A percentile compares a stretch with the other conserved stretches of the same genome.
phyloP scores from a whole-genome alignment of 2,329 filamentous ascomycete species.

The Verticillium nubilum region DNA sequence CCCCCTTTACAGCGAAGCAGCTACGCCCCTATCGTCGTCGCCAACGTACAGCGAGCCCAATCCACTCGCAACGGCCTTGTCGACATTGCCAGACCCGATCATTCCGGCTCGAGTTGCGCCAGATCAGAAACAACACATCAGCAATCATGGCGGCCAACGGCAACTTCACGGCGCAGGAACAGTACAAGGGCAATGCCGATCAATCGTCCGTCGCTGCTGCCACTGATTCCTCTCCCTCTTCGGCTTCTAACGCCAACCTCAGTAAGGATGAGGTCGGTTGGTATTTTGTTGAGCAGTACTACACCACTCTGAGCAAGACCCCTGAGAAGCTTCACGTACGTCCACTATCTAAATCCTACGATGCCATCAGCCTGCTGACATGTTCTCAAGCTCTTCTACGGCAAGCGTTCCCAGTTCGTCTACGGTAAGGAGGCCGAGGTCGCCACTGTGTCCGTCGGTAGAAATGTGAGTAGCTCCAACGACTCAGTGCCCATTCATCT shows the following conservation, averaged over 20 bases:
- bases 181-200: slow-evolving; percentile 31
- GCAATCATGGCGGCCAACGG: slow-evolving; percentile 53
- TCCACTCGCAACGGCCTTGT: background rate
- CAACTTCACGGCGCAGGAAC: slow-evolving; percentile 40
- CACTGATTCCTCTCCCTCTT: slow-evolving; percentile 25
- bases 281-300: slow-evolving; percentile 99
- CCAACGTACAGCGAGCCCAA: background rate
- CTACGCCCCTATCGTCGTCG: background rate
- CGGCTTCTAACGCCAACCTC: slow-evolving; percentile 39
- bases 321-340: slow-evolving; percentile 85
- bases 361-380: slow-evolving; percentile 1
- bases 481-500: slow-evolving; percentile 6
- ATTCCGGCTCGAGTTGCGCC: background rate
- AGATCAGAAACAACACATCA: slow-evolving; percentile 3
- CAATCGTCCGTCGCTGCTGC: slow-evolving; percentile 30
- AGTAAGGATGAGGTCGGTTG: slow-evolving; percentile 94
- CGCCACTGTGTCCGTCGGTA: slow-evolving; percentile 78
- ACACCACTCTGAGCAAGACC: slow-evolving; percentile 90
- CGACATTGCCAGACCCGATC: background rate
- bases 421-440: slow-evolving; percentile 88
- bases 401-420: slow-evolving; percentile 92
- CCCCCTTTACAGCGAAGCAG: background rate
- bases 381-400: slow-evolving; percentile 72
- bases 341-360: slow-evolving; percentile 9
- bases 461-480: slow-evolving; percentile 60